Base-by-base conservation (phyloP, 176 grass and related monocot species). In the Triticum dicoccoides region DNA sequence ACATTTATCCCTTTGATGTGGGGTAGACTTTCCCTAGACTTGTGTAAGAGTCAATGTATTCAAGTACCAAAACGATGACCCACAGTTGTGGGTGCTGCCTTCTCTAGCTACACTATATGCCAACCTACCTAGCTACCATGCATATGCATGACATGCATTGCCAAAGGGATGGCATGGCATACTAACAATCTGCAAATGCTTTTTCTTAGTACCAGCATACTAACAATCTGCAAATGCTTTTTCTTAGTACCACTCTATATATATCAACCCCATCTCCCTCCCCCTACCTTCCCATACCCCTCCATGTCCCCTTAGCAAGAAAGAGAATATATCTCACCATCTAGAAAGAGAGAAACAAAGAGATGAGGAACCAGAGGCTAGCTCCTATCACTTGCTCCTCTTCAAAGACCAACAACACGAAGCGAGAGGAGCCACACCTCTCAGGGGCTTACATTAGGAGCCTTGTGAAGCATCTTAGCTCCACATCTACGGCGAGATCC, bases 391-490 rank as follows among this genome's bases (percentile, higher is more conserved):
- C 80, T 65, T 83, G 66, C 59, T 87, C 84, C 12, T 87, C 84
- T 65, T 83, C 89, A 82, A 84, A 87, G 59, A 92, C 74, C 49
- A 84, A 54, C 49, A 84, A 54, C 77, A 89, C 66, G 63, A 65
- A 76, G 73, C 69, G 84, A 63, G 86, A 97, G 38, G 82, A 94
- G 35, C 86, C 91, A 72, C 96, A 92, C 70, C 93, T 98, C 77
- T 98, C 93, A 2, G 93, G 91, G 75, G 96, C 93, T 51, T 98
- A 94, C 90, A 98, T 98, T 82, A 91, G 91, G 73, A 92, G 88
- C 81, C 93, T 95, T 71, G 96, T 95, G 64, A 98, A 95, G 86
- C 93, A 98, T 30, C 89, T 98, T 25, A 95, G 93, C 90, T 87
- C 92, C 47, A 89, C 93, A 58, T 85, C 89, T 25, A 65, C 87